Evolutionary conservation across 768 basidiomycete genomes (phyloP), one percentile per base, ranked within the genome.

Genomic region (Lactifluus pinguis): DNA sequence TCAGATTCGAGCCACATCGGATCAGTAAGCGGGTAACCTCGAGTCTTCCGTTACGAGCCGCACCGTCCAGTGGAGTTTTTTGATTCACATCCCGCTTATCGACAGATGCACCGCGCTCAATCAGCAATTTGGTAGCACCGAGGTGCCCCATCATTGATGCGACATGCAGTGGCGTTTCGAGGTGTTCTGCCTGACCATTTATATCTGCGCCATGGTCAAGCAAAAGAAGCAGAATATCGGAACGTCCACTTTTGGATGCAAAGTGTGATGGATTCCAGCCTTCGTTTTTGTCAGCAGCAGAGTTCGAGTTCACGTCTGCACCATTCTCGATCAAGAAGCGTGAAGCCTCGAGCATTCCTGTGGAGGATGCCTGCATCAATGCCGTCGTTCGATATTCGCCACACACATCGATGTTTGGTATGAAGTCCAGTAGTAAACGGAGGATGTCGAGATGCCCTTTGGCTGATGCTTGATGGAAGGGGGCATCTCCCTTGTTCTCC

Each of bases 371-470:
- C 3, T 4, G 13, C 11, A 21, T 4, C 10, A 47, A 19, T 44
- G 44, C n/a, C 2, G 44, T 44, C 0, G 4, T 0, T n/a, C 10
- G n/a, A 13, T 2, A 1, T 7, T 2, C 10, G 7, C n/a, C 14
- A 10, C n/a, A 41, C 0, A 42, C 11, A 11, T 44, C 30, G 42
- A 54, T 5, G 9, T 54, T n/a, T 6, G 13, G 13, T 6, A 14
- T 30, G 1, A n/a, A 6, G 13, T 32, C 11, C 3, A 54, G 41
- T 2, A 54, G 4, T 4, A 44, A 2, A n/a, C n/a, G 11, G 11
- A 54, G 3, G 42, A 34, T 3, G 10, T 44, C 42, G 42, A 54
- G n/a, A n/a, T 1, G 6, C 13, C 53, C 42, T 2, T 44, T 6
- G 10, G 0, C n/a, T 1, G 41, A 54, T 13, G 42, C 53, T 8